phyloP scores from a whole-genome alignment of 129 eudicot genomes.

The Artemisia annua region DNA sequence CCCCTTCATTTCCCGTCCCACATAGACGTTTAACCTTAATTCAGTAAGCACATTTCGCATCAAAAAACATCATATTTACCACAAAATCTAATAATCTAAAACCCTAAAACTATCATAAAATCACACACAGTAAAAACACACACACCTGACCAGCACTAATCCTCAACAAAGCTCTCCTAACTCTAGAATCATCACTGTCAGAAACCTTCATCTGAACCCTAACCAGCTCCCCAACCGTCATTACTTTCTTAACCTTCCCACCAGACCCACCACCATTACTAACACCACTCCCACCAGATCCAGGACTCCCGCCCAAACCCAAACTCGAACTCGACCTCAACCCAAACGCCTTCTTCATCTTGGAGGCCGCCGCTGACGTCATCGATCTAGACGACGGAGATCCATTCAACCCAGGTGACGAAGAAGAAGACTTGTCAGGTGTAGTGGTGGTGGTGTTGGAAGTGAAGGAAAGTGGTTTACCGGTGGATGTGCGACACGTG shows the following conservation, averaged over 20 bases:
- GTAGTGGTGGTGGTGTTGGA: slow-evolving; percentile 17
- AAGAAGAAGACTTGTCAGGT: slow-evolving; percentile 21
- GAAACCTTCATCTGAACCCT: slow-evolving; percentile 88
- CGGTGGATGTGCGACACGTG: slow-evolving; percentile 78
- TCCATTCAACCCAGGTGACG: slow-evolving; percentile 33
- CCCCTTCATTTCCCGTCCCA: no score
- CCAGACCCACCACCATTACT: slow-evolving; percentile 18
- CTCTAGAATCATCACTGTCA: slow-evolving; percentile 72
- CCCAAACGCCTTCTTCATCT: slow-evolving; percentile 96
- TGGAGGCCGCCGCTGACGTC: slow-evolving; percentile 87
- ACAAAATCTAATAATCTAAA: slow-evolving; percentile 27
- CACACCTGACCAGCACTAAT: slow-evolving; percentile 97
- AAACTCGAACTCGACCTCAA: slow-evolving; percentile 44
- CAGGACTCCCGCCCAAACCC: slow-evolving; percentile 23
- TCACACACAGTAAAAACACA: neutral
- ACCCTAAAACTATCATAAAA: neutral
- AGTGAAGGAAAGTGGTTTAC: slow-evolving; percentile 69
- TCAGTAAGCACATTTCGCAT: neutral
- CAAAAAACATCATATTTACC: neutral
- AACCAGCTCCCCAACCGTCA: slow-evolving; percentile 79
- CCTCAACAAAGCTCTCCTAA: slow-evolving; percentile 79
- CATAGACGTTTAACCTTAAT: neutral
- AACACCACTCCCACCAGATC: slow-evolving; percentile 24
- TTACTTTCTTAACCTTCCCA: slow-evolving; percentile 43
- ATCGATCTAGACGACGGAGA: slow-evolving; percentile 75